Evolutionary conservation across 2,329 filamentous ascomycete genomes (phyloP).

Genomic region (Leptographium flavum): DNA sequence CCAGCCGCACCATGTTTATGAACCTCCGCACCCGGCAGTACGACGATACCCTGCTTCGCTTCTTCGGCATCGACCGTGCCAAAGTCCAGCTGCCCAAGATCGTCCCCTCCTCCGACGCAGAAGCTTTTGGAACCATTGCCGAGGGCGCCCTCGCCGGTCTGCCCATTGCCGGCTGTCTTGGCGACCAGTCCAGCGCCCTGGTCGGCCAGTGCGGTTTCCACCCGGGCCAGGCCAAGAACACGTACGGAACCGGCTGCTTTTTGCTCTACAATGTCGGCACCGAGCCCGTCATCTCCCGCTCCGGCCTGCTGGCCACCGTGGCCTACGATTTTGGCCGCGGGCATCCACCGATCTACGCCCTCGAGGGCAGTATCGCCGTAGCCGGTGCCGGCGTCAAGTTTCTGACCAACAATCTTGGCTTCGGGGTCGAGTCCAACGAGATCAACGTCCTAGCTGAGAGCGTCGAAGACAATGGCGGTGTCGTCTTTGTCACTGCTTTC

Average conservation of each 20-base stretch:
- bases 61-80: constrained; percentile 56
- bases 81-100: constrained; percentile 73
- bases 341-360: constrained; percentile 54
- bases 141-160: constrained; percentile 53
- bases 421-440: constrained; percentile 36
- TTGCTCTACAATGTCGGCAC: constrained; percentile 77
- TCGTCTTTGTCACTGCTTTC: constrained; percentile 81
- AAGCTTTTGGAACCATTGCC: constrained; percentile 55
- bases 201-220: constrained; percentile 77
- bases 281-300: constrained; percentile 71
- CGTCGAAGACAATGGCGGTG: constrained; percentile 62
- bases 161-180: constrained; percentile 69
- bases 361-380: constrained; percentile 75
- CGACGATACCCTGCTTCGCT: constrained; percentile 60
- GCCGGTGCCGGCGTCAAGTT: constrained; percentile 73
- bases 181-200: constrained; percentile 75
- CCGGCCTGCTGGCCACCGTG: constrained; percentile 73
- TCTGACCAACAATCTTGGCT: constrained; percentile 47
- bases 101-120: constrained; percentile 61
- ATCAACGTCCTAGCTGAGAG: constrained; percentile 36
- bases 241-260: constrained; percentile 83
- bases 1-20: constrained; percentile 90
- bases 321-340: constrained; percentile 63
- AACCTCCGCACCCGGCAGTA: constrained; percentile 70
- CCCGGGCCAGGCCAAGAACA: constrained; percentile 77